A percentile compares a stretch with the other conserved stretches of the same genome.
Evolutionary conservation across 1,139 yeast genomes (phyloP).

Genomic region (Suhomyces taliae): DNA sequence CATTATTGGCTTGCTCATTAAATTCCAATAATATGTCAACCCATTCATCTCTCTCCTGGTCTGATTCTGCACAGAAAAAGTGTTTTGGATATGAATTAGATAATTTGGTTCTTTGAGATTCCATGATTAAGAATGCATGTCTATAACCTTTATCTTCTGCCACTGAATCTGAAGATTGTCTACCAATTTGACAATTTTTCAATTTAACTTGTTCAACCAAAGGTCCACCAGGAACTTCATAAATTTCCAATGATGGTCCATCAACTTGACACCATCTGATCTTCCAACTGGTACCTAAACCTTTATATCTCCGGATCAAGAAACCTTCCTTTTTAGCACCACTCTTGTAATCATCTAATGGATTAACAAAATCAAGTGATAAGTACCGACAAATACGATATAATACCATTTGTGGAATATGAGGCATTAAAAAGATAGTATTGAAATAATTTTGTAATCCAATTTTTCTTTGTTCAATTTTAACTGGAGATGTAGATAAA

Average conservation of each 20-base stretch:
- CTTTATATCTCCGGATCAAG: slow-evolving; percentile 58
- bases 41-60: slow-evolving; percentile 80
- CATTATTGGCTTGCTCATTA: slow-evolving; percentile 15
- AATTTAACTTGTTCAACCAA: slow-evolving; percentile 58
- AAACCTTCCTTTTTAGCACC: slow-evolving; percentile 69
- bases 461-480: slow-evolving; percentile 61
- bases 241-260: slow-evolving; percentile 60
- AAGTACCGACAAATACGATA: slow-evolving; percentile 62
- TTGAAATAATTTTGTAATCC: slow-evolving; percentile 61
- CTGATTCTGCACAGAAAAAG: slow-evolving; percentile 80
- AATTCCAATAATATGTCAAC: slow-evolving; percentile 57
- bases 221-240: slow-evolving; percentile 60
- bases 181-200: slow-evolving; percentile 62
- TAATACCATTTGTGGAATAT: slow-evolving; percentile 56
- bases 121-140: slow-evolving; percentile 75
- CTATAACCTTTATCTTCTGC: slow-evolving; percentile 73
- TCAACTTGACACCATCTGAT: slow-evolving; percentile 72
- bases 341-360: slow-evolving; percentile 56
- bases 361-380: slow-evolving; percentile 67
- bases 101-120: slow-evolving; percentile 58
- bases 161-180: slow-evolving; percentile 57
- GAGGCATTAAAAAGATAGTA: slow-evolving; percentile 59
- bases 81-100: slow-evolving; percentile 58
- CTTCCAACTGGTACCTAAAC: slow-evolving; percentile 69
- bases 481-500: slow-evolving; percentile 58